A percentile compares a stretch with the other conserved stretches of the same genome.
These are phyloP conservation scores for Cicer chorassanicum DNA, from an alignment of 306 rosid genomes.

Conservation along the genomic window DNA sequence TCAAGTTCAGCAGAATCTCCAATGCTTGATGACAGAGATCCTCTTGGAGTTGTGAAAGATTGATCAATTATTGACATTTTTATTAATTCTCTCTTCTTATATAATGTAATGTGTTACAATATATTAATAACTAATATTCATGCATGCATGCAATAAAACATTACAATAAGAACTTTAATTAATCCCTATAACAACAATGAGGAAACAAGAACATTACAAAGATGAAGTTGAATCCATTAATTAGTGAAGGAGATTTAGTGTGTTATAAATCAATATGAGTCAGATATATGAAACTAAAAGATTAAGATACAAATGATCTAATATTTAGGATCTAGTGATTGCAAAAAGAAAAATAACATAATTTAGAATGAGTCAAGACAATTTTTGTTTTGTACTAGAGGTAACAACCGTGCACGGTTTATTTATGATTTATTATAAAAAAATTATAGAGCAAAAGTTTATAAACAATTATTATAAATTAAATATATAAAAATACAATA, in stretches of 20 bases:
- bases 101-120: not conserved
- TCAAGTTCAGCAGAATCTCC: constrained; percentile 67
- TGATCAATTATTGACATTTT: constrained; percentile 45
- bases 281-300: not conserved
- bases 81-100: not conserved
- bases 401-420: too few species aligned
- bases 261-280: not conserved
- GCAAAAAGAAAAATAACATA: constrained; percentile 3
- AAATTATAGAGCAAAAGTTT: too few species aligned
- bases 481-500: too few species aligned
- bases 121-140: not conserved
- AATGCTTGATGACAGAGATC: constrained; percentile 60
- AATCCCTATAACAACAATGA: not conserved
- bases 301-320: constrained; percentile 12
- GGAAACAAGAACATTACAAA: not conserved
- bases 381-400: not conserved
- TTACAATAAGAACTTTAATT: not conserved
- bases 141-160: not conserved
- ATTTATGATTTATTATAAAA: too few species aligned
- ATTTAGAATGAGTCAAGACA: constrained; percentile 6
- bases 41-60: constrained; percentile 50
- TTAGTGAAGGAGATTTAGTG: not conserved
- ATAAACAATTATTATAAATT: too few species aligned
- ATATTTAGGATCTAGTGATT: constrained; percentile 25
- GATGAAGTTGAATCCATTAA: not conserved